These are phyloP conservation scores for Colletotrichum horii DNA, from an alignment of 2,329 filamentous ascomycete genomes.

Conservation along the genomic window DNA sequence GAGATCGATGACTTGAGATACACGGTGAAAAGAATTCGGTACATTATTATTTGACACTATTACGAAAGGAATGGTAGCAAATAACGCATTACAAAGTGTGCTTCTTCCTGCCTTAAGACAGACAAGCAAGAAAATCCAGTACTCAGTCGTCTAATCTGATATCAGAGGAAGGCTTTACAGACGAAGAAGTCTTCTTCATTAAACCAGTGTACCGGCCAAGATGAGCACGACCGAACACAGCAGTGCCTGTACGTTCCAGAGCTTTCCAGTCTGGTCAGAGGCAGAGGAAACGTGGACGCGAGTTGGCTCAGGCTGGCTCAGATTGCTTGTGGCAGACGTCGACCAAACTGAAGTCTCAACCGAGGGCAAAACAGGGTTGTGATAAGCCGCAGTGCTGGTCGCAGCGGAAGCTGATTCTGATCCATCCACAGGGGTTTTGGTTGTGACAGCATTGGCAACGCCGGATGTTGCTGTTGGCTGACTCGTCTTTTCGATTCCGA, in stretches of 20 bases:
- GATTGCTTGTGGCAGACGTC: not conserved
- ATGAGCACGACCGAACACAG: not conserved
- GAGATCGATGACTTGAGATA: accelerated
- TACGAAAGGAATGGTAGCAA: not conserved
- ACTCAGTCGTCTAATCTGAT: accelerated
- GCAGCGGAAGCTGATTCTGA: accelerated
- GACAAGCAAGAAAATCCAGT: accelerated
- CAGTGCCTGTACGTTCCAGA: not conserved
- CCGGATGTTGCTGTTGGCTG: not conserved
- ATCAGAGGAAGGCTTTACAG: not conserved
- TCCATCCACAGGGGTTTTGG: accelerated
- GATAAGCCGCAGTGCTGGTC: accelerated
- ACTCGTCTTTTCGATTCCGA: not conserved
- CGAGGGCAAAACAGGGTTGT: accelerated
- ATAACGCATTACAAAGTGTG: not conserved
- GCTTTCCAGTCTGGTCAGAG: accelerated
- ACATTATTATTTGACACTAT: not conserved
- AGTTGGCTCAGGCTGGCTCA: not conserved
- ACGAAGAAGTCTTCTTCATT: not conserved
- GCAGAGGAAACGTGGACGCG: not conserved
- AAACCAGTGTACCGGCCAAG: not conserved
- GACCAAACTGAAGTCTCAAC: not conserved
- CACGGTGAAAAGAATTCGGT: not conserved
- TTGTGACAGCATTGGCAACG: not conserved
- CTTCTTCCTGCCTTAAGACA: not conserved